Evolutionary conservation across 2,329 filamentous ascomycete species (phyloP), one percentile per base, ranked within the genome.

Genomic region (Acrodontium crateriforme): DNA sequence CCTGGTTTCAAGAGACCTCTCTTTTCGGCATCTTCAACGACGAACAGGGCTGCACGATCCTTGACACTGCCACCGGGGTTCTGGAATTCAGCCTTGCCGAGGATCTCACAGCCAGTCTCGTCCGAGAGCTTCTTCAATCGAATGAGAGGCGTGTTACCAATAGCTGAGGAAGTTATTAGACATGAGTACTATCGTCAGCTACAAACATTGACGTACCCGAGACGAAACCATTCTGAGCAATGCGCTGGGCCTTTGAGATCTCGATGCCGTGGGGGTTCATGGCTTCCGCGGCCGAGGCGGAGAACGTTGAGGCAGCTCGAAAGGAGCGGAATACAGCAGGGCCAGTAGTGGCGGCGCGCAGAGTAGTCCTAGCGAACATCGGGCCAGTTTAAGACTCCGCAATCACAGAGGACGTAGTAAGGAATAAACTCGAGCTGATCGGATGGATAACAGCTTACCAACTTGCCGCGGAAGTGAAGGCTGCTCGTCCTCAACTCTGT

Each of bases 51-150:
- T 2, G 89, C 89, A 38, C 89, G 80, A 60, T 98, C 89, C 62
- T 98, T 98, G 54, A 98, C 78, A 30, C 78, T 85, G 34, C 89
- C 89, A 42, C 89, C 89, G 2, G 89, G 89, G 65, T 98, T 98
- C 67, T 92, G 89, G 62, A 98, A 98, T 56, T 98, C 89, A 46
- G 89, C 85, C 58, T 98, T 98, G 49, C 87, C 89, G 21, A 95
- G 74, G 33, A 98, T 66, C 45, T 92, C 80, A 67, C 89, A 95
- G 40, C 85, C 84, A 1, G 89, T 95, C 50, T 91, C 70, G 35
- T 82, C 74, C 21, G 87, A 95, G 42, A 95, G 74, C 36, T 67
- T 72, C 58, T 92, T 87, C 27, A 98, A 67, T 26, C 80, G 77
- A 55, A 98, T 92, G 29, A 98, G 71, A 1, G 89, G 87, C 0